Evolutionary conservation across 2,329 filamentous ascomycete genomes (phyloP).

Genomic region (Myriosclerotinia scirpicola): DNA sequence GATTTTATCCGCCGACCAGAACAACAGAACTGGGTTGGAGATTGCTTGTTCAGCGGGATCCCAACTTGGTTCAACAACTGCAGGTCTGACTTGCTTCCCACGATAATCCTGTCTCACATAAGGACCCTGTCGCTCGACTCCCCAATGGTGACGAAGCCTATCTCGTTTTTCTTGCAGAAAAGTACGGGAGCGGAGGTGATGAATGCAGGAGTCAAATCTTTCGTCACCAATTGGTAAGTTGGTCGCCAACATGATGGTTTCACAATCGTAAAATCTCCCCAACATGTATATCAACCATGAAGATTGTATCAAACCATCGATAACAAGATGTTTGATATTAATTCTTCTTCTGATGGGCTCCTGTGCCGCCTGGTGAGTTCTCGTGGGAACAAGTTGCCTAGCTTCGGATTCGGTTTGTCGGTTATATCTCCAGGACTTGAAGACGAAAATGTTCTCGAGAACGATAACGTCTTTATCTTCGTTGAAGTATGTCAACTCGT

Average conservation of each 20-base stretch:
- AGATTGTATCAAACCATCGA: background rate
- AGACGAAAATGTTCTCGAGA: background rate
- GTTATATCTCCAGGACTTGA: slow-evolving; percentile 1
- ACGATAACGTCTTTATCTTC: background rate
- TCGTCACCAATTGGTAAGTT: too few relatives aligned
- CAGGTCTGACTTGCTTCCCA: background rate
- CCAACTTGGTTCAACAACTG: background rate
- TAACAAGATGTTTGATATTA: slow-evolving; percentile 1
- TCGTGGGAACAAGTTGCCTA: fast-evolving
- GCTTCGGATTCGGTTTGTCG: background rate
- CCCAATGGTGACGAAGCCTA: background rate
- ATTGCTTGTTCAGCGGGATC: background rate
- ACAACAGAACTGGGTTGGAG: background rate
- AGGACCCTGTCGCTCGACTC: background rate
- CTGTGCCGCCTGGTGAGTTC: fast-evolving
- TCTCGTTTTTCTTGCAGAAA: background rate
- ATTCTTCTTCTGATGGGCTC: slow-evolving; percentile 6
- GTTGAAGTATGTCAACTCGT: background rate
- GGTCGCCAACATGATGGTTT: background rate
- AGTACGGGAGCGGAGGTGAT: too few relatives aligned
- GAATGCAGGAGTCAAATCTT: too few relatives aligned
- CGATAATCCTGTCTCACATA: slow-evolving; percentile 4
- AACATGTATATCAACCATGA: background rate
- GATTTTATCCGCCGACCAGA: background rate
- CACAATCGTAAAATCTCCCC: slow-evolving; percentile 12